Base-by-base conservation (phyloP, 1,284 basidiomycete species). In the Acaromyces ingoldii region DNA sequence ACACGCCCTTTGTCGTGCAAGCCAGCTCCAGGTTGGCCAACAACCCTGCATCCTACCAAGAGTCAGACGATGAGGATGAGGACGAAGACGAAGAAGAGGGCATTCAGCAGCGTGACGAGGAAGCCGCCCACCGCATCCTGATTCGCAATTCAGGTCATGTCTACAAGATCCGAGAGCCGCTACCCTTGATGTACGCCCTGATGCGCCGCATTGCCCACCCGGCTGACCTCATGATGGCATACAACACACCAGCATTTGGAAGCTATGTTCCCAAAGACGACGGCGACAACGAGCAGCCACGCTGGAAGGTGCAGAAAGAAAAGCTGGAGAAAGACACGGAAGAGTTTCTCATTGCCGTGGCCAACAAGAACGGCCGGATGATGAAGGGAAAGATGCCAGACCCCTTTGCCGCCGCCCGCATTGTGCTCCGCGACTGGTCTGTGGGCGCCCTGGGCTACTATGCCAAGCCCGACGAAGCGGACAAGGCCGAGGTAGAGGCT, bases 351-450 rank as follows among this genome's bases (percentile, higher is more conserved):
- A 63, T 70, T 25, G 64, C 62, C 6, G 54, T 73, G 10, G 71
- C 71, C 4, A 56, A 67, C 15, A 60, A 60, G 13, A 53, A 55
- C 2, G 70, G 70, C 19, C 63, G 65, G 19, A 55, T 68, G 49
- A 66, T 63, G 58, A 67, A 65, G 55, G 51, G 60, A 40, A 59
- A 59, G 38, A 51, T 72, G 21, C 71, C 71, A 10, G 70, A 72
- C 48, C 51, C 59, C 38, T 31, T 59, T 9, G 66, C 65, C 37
- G 69, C 71, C 3, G 63, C 65, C 21, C 62, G 71, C 38, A 51
- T 65, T 5, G 21, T 73, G 28, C 59, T 73, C n/a, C 65, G 67
- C 24, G 67, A 70, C 56, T 73, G 71, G 71, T 64, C 67, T 49
- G 58, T 62, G 26, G 65, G 58, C 30, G 54, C 43, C 37, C 40